phyloP scores from a whole-genome alignment of 176 grass and related monocot species.

The Phyllostachys edulis region DNA sequence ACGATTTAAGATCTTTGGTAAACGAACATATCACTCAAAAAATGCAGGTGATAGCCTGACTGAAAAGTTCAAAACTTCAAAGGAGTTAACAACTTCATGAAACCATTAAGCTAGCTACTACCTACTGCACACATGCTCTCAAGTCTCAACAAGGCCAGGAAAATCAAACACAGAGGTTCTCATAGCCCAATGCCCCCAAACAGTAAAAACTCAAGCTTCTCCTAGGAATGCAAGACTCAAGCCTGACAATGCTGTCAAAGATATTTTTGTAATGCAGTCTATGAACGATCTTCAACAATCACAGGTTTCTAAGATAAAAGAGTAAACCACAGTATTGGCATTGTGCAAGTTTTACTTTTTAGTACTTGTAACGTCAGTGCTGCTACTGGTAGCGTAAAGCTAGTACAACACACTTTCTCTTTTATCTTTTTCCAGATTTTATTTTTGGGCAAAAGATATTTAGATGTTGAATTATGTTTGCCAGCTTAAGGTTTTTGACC shows the following conservation, averaged over 20 bases:
- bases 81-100: background rate
- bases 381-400: background rate
- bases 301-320: background rate
- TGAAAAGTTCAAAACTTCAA: background rate
- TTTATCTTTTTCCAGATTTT: background rate
- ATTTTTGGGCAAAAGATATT: background rate
- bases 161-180: background rate
- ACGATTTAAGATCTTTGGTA: constrained; percentile 8
- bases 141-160: background rate
- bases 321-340: background rate
- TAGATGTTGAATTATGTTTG: background rate
- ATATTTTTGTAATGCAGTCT: background rate
- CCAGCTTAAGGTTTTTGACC: background rate
- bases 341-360: background rate
- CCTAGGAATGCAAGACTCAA: background rate
- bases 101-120: background rate
- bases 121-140: background rate
- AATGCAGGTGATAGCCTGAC: background rate
- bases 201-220: background rate
- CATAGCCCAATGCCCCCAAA: background rate
- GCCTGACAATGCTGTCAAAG: background rate
- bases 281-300: background rate
- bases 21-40: background rate
- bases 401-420: background rate
- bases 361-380: background rate